phyloP scores from a whole-genome alignment of 2,329 filamentous ascomycete species.

The Graphiopsis chlorocephala region DNA sequence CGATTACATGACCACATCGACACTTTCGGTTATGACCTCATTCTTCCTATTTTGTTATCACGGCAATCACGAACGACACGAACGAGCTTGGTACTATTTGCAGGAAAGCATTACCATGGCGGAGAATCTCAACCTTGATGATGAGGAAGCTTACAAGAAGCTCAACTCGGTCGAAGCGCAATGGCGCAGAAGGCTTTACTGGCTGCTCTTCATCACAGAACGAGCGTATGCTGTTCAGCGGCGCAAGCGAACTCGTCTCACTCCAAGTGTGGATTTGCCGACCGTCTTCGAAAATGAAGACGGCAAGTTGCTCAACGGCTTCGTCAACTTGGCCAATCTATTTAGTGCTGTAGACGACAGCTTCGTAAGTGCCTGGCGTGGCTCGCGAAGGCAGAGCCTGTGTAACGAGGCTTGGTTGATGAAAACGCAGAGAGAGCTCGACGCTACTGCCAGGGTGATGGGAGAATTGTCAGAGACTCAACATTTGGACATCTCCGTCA shows the following conservation, averaged over 20 bases:
- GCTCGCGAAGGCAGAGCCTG: slow-evolving; percentile 31
- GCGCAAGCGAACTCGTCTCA: slow-evolving; percentile 33
- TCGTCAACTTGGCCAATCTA: slow-evolving; percentile 35
- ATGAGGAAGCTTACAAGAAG: slow-evolving; percentile 32
- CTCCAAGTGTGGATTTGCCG: slow-evolving; percentile 31
- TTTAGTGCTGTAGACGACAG: slow-evolving; percentile 37
- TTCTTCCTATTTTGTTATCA: slow-evolving; percentile 38
- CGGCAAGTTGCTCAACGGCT: slow-evolving; percentile 34
- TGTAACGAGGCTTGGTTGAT: slow-evolving; percentile 36
- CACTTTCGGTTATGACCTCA: slow-evolving; percentile 34
- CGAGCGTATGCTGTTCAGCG: slow-evolving; percentile 37
- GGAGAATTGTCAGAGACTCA: slow-evolving; percentile 35
- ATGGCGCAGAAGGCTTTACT: slow-evolving; percentile 36
- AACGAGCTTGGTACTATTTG: slow-evolving; percentile 36
- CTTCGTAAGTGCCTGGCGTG: slow-evolving; percentile 36
- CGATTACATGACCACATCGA: slow-evolving; percentile 31
- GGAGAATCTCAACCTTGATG: slow-evolving; percentile 35
- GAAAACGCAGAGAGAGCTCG: slow-evolving; percentile 34
- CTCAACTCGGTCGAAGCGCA: slow-evolving; percentile 33
- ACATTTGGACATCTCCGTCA: slow-evolving; percentile 34
- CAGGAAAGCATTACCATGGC: slow-evolving; percentile 36
- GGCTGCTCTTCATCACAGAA: slow-evolving; percentile 38
- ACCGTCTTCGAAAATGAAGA: slow-evolving; percentile 35
- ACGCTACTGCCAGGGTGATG: slow-evolving; percentile 30
- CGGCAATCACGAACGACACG: slow-evolving; percentile 34